Evolutionary conservation across 805 yeast species (phyloP).

Genomic region (Saccharomycopsis sp.): DNA sequence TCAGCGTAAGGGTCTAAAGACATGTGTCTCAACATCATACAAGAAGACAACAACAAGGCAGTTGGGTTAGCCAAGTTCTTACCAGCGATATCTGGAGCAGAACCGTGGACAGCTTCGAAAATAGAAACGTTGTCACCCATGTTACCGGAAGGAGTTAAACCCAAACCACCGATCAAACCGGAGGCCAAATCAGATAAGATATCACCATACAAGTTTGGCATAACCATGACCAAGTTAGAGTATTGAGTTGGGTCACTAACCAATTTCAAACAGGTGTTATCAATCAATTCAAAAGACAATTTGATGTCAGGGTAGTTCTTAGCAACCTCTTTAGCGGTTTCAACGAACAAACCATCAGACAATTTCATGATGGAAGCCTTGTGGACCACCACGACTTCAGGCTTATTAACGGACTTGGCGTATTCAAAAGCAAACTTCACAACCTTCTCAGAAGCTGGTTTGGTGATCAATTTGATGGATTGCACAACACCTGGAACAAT

Average conservation of each 20-base stretch:
- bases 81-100: slow-evolving; percentile 99
- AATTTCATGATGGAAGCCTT: slow-evolving; percentile 98
- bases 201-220: slow-evolving; percentile 99
- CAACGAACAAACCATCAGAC: slow-evolving; percentile 94
- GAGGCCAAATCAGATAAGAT: slow-evolving; percentile 96
- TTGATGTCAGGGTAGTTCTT: slow-evolving; percentile 78
- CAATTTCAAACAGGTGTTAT: slow-evolving; percentile 88
- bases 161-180: slow-evolving; percentile 97
- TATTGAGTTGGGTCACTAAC: slow-evolving; percentile 85
- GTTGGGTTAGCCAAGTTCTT: slow-evolving; percentile 99
- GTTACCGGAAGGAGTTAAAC: slow-evolving; percentile 98
- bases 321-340: slow-evolving; percentile 83
- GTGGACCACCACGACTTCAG: slow-evolving; percentile 90
- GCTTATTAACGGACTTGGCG: slow-evolving; percentile 82
- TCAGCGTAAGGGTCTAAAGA: slow-evolving; percentile 75
- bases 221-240: slow-evolving; percentile 87
- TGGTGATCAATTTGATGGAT: slow-evolving; percentile 94
- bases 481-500: slow-evolving; percentile 98
- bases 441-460: slow-evolving; percentile 93
- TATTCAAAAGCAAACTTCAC: slow-evolving; percentile 96
- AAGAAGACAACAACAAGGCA: slow-evolving; percentile 88
- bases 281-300: slow-evolving; percentile 81
- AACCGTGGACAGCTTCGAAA: slow-evolving; percentile 99
- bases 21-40: slow-evolving; percentile 99
- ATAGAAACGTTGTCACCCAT: slow-evolving; percentile 98